Conservation (phyloP, 2,329 filamentous ascomycete genomes). For the Penicillium sp. region DNA sequence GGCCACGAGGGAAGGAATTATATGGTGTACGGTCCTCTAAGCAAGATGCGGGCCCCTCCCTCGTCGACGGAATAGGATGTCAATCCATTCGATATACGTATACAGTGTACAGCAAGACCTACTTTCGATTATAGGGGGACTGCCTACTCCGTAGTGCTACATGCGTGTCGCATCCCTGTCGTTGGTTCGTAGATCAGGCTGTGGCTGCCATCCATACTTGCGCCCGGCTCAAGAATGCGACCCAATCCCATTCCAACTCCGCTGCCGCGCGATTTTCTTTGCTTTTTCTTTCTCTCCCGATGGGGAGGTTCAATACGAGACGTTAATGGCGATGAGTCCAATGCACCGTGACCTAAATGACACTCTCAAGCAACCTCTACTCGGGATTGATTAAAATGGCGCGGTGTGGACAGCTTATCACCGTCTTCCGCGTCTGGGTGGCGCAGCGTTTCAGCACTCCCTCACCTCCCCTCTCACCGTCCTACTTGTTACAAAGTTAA, state of each 20-base stretch:
- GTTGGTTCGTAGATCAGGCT: not conserved
- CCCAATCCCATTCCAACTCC: not conserved
- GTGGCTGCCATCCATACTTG: not conserved
- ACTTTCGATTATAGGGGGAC: too few species aligned
- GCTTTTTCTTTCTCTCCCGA: not conserved
- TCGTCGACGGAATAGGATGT: not conserved
- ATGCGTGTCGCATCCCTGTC: not conserved
- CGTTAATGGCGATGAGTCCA: not conserved
- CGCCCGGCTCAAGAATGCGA: not conserved
- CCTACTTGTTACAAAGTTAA: not conserved
- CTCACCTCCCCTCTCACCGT: not conserved
- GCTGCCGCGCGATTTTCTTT: not conserved
- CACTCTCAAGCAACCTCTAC: not conserved
- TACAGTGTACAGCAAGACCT: not conserved
- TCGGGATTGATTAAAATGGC: not conserved
- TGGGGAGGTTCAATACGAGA: not conserved
- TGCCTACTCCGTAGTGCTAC: too few species aligned
- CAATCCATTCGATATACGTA: not conserved
- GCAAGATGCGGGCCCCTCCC: too few species aligned
- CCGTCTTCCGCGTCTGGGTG: not conserved
- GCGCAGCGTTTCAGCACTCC: not conserved
- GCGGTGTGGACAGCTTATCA: not conserved
- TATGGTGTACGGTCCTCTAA: too few species aligned
- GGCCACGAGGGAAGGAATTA: slow-evolving; percentile 1
- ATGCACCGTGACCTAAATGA: too few species aligned